A percentile compares a stretch with the other conserved stretches of the same genome.
Evolutionary conservation across 306 rosid species (phyloP).

Genomic region (Lathyrus sativus): DNA sequence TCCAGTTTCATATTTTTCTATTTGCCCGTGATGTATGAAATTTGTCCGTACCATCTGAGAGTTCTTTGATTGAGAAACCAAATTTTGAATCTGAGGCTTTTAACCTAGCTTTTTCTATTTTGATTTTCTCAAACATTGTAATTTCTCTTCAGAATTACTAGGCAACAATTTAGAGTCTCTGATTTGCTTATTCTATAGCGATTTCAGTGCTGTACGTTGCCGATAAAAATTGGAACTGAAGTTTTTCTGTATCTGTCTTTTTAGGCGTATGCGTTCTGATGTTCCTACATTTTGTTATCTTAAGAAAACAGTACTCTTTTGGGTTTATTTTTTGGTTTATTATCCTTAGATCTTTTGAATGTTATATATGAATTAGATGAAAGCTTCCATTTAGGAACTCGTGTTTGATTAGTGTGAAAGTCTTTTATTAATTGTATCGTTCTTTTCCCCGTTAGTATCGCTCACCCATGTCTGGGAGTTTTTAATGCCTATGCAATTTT

Average conservation of each 20-base stretch:
- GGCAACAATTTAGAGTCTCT: conserved; percentile 98
- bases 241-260: conserved; percentile 45
- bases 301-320: too few relatives aligned
- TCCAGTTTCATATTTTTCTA: not conserved
- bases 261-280: conserved; percentile 56
- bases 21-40: conserved; percentile 9
- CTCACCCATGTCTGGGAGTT: too few relatives aligned
- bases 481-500: too few relatives aligned
- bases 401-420: too few relatives aligned
- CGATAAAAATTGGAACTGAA: conserved; percentile 55
- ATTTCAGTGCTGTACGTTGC: conserved; percentile 88
- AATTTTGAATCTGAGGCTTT: conserved; percentile 1
- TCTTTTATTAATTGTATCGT: too few relatives aligned
- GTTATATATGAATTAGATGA: too few relatives aligned
- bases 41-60: conserved; percentile 19
- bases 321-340: too few relatives aligned
- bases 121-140: not conserved
- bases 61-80: conserved; percentile 2
- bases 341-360: too few relatives aligned
- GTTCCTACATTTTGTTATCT: conserved; percentile 45
- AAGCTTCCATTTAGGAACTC: too few relatives aligned
- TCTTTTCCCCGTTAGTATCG: too few relatives aligned
- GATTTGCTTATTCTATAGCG: conserved; percentile 55
- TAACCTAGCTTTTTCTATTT: not conserved
- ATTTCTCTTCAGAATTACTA: not conserved